These are phyloP conservation scores for Kockovaella imperatae DNA, from an alignment of 768 basidiomycete species.

Conservation along the genomic window DNA sequence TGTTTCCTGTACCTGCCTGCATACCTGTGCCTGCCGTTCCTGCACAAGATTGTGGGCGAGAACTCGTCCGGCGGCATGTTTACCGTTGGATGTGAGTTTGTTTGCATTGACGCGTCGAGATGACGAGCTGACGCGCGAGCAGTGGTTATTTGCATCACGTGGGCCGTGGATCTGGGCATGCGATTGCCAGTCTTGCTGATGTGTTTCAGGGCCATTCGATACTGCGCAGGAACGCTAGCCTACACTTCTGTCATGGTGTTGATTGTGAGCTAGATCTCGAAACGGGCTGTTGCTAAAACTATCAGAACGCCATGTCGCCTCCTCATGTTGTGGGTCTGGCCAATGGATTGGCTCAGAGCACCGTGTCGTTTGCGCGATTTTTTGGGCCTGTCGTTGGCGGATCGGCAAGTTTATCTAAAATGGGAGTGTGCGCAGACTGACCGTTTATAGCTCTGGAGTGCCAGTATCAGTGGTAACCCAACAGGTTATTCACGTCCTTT, in stretches of 20 bases:
- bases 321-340: conserved; percentile 80
- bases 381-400: conserved; percentile 56
- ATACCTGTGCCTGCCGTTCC: conserved; percentile 70
- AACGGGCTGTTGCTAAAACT: not conserved
- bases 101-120: not conserved
- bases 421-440: not conserved
- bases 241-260: conserved; percentile 87
- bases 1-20: conserved; percentile 80
- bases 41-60: conserved; percentile 61
- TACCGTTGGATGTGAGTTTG: conserved; percentile 58
- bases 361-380: conserved; percentile 87
- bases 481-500: conserved; percentile 36
- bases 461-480: conserved; percentile 40
- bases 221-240: conserved; percentile 76
- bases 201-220: conserved; percentile 63
- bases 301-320: conserved; percentile 62
- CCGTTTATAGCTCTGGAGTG: conserved; percentile 30
- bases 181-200: not conserved
- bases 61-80: conserved; percentile 64
- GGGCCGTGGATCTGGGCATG: conserved; percentile 41
- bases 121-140: conserved; percentile 1
- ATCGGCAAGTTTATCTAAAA: conserved; percentile 15
- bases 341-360: conserved; percentile 92
- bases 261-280: conserved; percentile 43
- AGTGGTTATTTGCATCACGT: conserved; percentile 78